Base-by-base conservation (phyloP, 2,329 filamentous ascomycete species). In the Phoma sp. region DNA sequence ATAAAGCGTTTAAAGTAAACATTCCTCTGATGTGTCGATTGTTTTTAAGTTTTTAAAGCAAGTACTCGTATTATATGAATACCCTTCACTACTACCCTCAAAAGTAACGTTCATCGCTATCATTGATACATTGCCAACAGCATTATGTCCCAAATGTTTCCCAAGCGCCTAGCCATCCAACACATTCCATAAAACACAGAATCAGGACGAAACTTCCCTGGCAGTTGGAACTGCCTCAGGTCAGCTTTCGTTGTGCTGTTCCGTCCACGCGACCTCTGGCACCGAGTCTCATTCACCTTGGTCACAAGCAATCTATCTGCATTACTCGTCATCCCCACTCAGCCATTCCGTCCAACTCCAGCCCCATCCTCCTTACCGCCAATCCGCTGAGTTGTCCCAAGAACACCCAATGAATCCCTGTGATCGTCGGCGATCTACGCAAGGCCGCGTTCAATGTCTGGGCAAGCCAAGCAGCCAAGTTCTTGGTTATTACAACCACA, bases 391-490 rank as follows among this genome's bases (percentile, higher is more conserved):
- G 11, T 41, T 23, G 36, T 37, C 7, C 41, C 23, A 36, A 36
- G 39, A 48, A 44, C 24, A 29, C 18, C 29, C 25, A 44, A 35
- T 37, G 7, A 6, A 49, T 32, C 46, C 46, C 40, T 45, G 46
- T 49, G 52, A 55, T 55, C 52, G 41, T n/a, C 41, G 36, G 13
- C 29, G 46, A 55, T 55, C 52, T 49, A 41, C 46, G 52, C 45
- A 54, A 54, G 46, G 52, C 45, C 45, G 52, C 46, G 52, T 38
- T 36, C 29, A 42, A 42, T 30, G 30, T 47, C 46, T 55, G 36
- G 46, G 52, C 52, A 46, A 52, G 52, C 52, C 52, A 55, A 55
- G 52, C 40, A 46, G 52, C 40, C 52, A 55, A 55, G 52, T 41
- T 45, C 30, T 40, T 25, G 18, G 18, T 45, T 4, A 37, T 25